Percentiles rank a stretch among this genome's conserved stretches.
Conservation (phyloP, 1,139 yeast species). For the Geotrichum candidum region DNA sequence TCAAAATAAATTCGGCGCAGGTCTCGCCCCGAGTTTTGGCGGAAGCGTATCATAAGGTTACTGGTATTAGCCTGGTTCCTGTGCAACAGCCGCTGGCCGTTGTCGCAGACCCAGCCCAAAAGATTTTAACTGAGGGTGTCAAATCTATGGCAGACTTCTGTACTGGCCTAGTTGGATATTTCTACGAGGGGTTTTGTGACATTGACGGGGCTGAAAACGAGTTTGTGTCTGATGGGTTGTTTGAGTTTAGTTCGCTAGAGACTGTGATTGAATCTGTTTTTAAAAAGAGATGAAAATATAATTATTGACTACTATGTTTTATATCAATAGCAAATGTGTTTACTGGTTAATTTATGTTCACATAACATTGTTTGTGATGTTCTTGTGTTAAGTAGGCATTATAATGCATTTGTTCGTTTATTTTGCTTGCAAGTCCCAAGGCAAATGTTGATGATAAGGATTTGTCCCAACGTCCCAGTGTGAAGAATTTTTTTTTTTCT, state of each 20-base stretch:
- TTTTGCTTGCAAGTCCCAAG: neutral
- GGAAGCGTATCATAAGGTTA: neutral
- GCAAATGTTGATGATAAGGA: neutral
- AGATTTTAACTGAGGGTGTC: neutral
- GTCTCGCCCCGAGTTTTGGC: neutral
- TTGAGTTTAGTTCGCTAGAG: slow-evolving; percentile 5
- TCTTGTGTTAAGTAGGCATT: neutral
- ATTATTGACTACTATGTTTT: no score
- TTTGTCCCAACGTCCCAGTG: neutral
- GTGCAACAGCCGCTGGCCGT: neutral
- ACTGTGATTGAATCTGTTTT: neutral
- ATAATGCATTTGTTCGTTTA: neutral
- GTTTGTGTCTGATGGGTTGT: slow-evolving; percentile 4
- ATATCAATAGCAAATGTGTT: no score
- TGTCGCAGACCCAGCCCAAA: neutral
- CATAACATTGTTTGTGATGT: neutral
- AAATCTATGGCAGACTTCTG: neutral
- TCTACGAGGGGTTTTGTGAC: neutral
- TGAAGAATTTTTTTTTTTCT: neutral
- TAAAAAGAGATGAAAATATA: neutral
- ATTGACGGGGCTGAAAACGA: slow-evolving; percentile 1
- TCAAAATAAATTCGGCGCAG: neutral
- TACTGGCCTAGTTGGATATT: neutral
- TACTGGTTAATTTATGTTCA: neutral
- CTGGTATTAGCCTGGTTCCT: neutral